Base-by-base conservation (phyloP, 768 basidiomycete genomes). In the Agaricus sinodeliciosus region DNA sequence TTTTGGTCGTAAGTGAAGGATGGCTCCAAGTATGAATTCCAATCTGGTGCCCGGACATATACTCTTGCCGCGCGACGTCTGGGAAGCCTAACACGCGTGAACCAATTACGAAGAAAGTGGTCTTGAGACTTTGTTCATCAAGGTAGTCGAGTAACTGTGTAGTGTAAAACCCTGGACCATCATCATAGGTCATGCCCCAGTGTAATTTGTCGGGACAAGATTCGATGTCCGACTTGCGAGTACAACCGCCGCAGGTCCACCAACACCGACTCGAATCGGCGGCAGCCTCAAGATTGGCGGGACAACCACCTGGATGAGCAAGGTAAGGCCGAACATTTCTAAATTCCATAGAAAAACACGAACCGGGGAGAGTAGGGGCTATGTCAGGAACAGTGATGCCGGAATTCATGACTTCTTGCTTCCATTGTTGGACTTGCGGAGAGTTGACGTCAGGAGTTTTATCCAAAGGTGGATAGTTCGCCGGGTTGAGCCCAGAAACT, bases 51-150 rank as follows among this genome's bases (percentile, higher is more conserved):
- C 82, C 79, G 28, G 63, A 63, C 75, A 90, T 80, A 71, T 90
- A 91, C 71, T 93, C 81, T 15, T 76, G 67, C 62, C 88, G 89
- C 7, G 90, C 69, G 59, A 81, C 81, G 19, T 70, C 65, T 1
- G 90, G 90, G 66, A 82, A 80, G 0, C 81, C 82, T 57, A 91
- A 77, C 43, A 72, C 81, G 48, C 91, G 83, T 16, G 90, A 92
- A 43, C 92, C 90, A 55, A 93, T 87, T 55, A 83, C 78, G 67
- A 93, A 95, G 76, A 94, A 92, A 0, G 93, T 95, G 2, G 89
- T 78, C 63, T 80, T 84, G 64, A 94, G 73, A 47, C 82, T 69
- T 46, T 75, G 62, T 40, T 77, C 64, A 54, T 84, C 76, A 31
- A 93, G 73, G 67, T 87, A 93, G 49, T 75, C 63, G 55, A 94